Base-by-base conservation (phyloP, 495 filamentous ascomycete genomes). In the Bombardia bombarda region DNA sequence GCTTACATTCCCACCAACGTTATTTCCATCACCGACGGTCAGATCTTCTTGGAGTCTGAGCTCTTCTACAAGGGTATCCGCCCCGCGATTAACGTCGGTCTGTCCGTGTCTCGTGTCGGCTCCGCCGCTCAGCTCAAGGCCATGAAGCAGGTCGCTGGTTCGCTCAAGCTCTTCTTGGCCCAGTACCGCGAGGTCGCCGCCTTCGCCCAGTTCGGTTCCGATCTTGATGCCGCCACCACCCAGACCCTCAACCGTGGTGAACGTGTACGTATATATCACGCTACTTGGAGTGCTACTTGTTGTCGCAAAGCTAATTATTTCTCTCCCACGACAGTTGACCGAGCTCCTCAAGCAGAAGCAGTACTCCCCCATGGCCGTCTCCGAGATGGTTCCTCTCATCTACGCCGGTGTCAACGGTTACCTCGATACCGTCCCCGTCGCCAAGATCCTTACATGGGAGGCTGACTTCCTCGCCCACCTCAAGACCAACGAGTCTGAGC, bases 61-160 rank as follows among this genome's bases (percentile, higher is more conserved):
- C 80, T 98, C 50, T 98, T 98, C 86, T 98, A 98, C 84, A 98
- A 98, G 85, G 92, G 92, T 95, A 73, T 98, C 73, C 93, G 92
- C 64, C 92, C 92, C 56, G 92, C 92, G 74, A 98, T 98, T 75
- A 98, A 98, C 81, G 92, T 98, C 83, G 92, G 92, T 92, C 86
- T 98, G 44, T 98, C 92, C 62, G 92, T 98, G 51, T 98, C 92
- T 62, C 92, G 92, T 84, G 92, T 98, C 81, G 92, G 92, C 67
- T 98, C 92, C 60, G 89, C 92, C 66, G 92, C 92, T 62, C 92
- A 98, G 79, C 83, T 98, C 72, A 98, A 98, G 86, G 89, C 92
- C 72, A 98, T 98, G 92, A 98, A 97, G 79, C 92, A 98, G 82
- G 92, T 98, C 65, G 92, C 92, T 64, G 92, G 92, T 80, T 96